Evolutionary conservation across 2,329 filamentous ascomycete species (phyloP).

Genomic region (Ophiobolus disseminans): DNA sequence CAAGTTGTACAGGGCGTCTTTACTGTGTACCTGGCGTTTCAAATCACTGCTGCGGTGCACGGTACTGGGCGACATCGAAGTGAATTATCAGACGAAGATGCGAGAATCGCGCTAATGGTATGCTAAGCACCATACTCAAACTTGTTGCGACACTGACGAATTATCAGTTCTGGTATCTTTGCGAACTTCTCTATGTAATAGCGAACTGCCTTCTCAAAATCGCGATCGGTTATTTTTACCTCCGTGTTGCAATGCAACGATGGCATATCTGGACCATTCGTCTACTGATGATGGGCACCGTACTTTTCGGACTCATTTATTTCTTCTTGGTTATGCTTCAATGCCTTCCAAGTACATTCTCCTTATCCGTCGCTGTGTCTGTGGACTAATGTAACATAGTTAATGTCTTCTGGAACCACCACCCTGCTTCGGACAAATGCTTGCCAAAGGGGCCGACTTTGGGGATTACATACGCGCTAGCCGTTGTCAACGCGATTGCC

Average conservation of each 20-base stretch:
- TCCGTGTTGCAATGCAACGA: constrained; percentile 57
- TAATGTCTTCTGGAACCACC: constrained; percentile 58
- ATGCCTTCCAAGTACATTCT: constrained; percentile 52
- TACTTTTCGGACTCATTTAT: constrained; percentile 56
- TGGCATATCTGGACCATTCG: constrained; percentile 57
- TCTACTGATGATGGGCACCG: constrained; percentile 55
- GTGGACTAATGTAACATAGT: constrained; percentile 28
- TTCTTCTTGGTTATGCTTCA: constrained; percentile 62
- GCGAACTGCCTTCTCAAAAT: constrained; percentile 58
- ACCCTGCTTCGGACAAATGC: constrained; percentile 51
- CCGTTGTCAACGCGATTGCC: constrained; percentile 36
- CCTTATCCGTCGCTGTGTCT: not conserved
- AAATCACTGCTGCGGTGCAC: constrained; percentile 49
- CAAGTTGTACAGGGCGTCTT: constrained; percentile 40
- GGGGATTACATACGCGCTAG: constrained; percentile 55
- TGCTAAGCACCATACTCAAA: not conserved
- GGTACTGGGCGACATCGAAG: constrained; percentile 50
- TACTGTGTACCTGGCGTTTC: constrained; percentile 50
- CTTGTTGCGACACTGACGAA: constrained; percentile 15
- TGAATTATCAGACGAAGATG: constrained; percentile 41
- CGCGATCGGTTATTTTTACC: constrained; percentile 61
- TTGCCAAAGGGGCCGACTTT: constrained; percentile 57
- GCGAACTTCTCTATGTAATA: constrained; percentile 62
- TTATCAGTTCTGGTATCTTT: constrained; percentile 60
- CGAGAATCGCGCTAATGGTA: constrained; percentile 40